Evolutionary conservation across 2,329 filamentous ascomycete species (phyloP).

Genomic region (Venturia pyrina): DNA sequence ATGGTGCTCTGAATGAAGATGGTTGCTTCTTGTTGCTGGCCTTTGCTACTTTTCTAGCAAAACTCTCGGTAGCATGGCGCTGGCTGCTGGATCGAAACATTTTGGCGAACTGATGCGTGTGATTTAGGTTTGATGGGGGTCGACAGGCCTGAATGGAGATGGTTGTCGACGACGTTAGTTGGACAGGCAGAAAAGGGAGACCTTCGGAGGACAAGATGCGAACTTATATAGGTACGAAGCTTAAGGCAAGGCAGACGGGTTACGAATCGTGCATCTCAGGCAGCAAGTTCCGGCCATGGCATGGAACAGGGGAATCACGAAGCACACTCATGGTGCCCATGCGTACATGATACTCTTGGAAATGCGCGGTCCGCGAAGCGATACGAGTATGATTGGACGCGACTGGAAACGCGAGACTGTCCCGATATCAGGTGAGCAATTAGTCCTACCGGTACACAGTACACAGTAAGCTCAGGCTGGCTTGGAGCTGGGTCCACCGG

Average conservation of each 20-base stretch:
- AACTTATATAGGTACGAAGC: background rate
- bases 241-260: background rate
- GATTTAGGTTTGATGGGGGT: background rate
- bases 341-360: background rate
- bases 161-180: background rate
- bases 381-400: slow-evolving; percentile 1
- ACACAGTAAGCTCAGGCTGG: too few species aligned
- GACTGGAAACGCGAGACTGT: background rate
- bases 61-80: slow-evolving; percentile 12
- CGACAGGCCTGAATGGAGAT: background rate
- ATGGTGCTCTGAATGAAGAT: slow-evolving; percentile 12
- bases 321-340: background rate
- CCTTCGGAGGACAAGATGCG: background rate
- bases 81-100: slow-evolving; percentile 14
- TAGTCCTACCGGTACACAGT: too few species aligned
- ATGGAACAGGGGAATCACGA: background rate
- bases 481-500: background rate
- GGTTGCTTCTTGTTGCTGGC: slow-evolving; percentile 14
- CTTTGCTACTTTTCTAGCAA: slow-evolving; percentile 14
- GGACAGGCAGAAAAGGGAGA: background rate
- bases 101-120: background rate
- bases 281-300: background rate
- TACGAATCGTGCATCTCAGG: slow-evolving; percentile 2
- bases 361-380: background rate
- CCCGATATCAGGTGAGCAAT: slow-evolving; percentile 1